Conservation (phyloP, 2,329 filamentous ascomycete species). For the Biscogniauxia mediterranea region DNA sequence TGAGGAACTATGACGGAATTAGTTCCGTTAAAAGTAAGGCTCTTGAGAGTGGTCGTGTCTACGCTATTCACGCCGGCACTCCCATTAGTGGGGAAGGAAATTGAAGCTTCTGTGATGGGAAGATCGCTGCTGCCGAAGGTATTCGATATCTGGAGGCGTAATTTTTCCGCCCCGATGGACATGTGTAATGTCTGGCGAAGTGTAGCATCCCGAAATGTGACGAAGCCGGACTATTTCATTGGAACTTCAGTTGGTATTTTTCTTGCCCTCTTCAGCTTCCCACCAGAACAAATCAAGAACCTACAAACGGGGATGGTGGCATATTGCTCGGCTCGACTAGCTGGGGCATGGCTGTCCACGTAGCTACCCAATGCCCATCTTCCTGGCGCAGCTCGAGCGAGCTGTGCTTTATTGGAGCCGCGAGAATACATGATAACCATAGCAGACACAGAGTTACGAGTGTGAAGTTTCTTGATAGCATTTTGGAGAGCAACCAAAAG, state of each 20-base stretch:
- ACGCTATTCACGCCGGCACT: constrained; percentile 53
- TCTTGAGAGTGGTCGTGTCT: constrained; percentile 48
- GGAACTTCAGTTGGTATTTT: background rate
- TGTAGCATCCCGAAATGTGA: constrained; percentile 60
- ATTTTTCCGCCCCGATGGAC: constrained; percentile 52
- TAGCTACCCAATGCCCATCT: constrained; percentile 59
- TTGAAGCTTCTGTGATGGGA: constrained; percentile 56
- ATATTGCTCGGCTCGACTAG: constrained; percentile 61
- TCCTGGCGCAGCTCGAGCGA: constrained; percentile 21
- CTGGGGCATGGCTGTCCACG: constrained; percentile 67
- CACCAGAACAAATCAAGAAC: constrained; percentile 24
- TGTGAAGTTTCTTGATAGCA: constrained; percentile 12
- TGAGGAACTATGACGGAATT: constrained; percentile 50
- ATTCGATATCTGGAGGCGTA: constrained; percentile 65
- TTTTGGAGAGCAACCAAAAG: constrained; percentile 2
- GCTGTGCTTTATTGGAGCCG: constrained; percentile 12
- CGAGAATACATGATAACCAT: constrained; percentile 13
- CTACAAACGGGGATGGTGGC: constrained; percentile 58
- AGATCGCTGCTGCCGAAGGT: constrained; percentile 61
- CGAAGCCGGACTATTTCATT: constrained; percentile 35
- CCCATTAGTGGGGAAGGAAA: constrained; percentile 55
- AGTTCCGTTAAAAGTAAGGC: constrained; percentile 58
- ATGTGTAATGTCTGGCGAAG: constrained; percentile 65
- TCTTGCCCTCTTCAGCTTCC: background rate
- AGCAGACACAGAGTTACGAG: constrained; percentile 20